These are phyloP conservation scores for Geotrichum aggregatum DNA, from an alignment of 1,139 yeast genomes.

Conservation along the genomic window DNA sequence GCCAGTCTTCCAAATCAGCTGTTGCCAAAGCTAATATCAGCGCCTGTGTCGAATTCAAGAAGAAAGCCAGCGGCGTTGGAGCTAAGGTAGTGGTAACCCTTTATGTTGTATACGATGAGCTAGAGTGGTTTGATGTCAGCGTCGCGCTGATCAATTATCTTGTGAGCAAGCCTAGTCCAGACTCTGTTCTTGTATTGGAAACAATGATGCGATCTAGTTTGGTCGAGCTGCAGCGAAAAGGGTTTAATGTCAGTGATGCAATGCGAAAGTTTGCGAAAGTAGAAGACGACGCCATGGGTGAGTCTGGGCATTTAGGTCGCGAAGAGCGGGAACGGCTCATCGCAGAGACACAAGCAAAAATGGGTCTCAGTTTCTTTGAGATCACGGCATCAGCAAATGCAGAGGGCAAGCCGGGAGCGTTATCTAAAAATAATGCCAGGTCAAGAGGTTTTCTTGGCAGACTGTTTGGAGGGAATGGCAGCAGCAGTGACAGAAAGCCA, in stretches of 20 bases:
- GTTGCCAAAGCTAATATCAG: conserved; percentile 20
- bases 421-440: not conserved
- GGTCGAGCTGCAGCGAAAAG: conserved; percentile 37
- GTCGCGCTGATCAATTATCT: conserved; percentile 35
- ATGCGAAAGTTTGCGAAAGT: conserved; percentile 30
- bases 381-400: not conserved
- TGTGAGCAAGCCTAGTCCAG: conserved; percentile 36
- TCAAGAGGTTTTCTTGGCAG: not conserved
- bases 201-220: conserved; percentile 37
- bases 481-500: not conserved
- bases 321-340: conserved; percentile 15
- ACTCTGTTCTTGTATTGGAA: conserved; percentile 40
- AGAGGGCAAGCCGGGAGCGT: not conserved
- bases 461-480: too few relatives aligned
- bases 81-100: conserved; percentile 17
- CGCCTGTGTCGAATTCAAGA: conserved; percentile 28
- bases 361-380: not conserved
- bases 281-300: conserved; percentile 20
- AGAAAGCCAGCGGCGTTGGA: not conserved
- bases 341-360: conserved; percentile 12
- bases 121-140: conserved; percentile 42
- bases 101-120: conserved; percentile 23
- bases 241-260: conserved; percentile 40
- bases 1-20: conserved; percentile 1
- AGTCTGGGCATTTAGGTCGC: conserved; percentile 16